Conservation (phyloP, 2,329 filamentous ascomycete genomes). For the Pestalotiopsis sp. region DNA sequence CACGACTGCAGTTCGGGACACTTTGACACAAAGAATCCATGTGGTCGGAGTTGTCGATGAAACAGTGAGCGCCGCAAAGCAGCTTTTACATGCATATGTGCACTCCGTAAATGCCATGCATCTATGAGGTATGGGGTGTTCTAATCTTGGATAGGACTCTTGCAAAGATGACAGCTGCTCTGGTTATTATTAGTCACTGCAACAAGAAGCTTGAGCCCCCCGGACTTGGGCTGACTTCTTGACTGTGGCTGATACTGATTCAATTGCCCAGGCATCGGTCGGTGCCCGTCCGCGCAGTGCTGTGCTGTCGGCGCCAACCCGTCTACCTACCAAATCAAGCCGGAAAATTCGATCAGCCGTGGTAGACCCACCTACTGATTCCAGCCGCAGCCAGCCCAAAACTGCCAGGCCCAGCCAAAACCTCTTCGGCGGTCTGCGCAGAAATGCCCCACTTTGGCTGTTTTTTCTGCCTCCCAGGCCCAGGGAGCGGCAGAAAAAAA, state of each 20-base stretch:
- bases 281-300: neutral
- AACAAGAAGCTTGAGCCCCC: neutral
- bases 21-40: too few species aligned
- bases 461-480: slow-evolving; percentile 13
- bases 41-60: neutral
- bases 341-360: neutral
- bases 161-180: neutral
- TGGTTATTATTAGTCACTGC: neutral
- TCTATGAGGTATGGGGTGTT: neutral
- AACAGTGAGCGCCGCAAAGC: neutral
- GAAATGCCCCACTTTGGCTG: slow-evolving; percentile 15
- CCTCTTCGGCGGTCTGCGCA: neutral
- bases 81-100: neutral
- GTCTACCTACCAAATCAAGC: neutral
- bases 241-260: too few species aligned
- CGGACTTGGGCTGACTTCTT: too few species aligned
- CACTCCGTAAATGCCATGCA: neutral
- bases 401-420: neutral
- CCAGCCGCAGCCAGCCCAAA: neutral
- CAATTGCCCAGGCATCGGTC: too few species aligned
- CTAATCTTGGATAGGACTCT: neutral
- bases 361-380: neutral
- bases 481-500: neutral
- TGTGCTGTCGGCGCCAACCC: neutral
- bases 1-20: too few species aligned